phyloP scores from a whole-genome alignment of 208 protist species.

The Entamoeba nuttalli region DNA sequence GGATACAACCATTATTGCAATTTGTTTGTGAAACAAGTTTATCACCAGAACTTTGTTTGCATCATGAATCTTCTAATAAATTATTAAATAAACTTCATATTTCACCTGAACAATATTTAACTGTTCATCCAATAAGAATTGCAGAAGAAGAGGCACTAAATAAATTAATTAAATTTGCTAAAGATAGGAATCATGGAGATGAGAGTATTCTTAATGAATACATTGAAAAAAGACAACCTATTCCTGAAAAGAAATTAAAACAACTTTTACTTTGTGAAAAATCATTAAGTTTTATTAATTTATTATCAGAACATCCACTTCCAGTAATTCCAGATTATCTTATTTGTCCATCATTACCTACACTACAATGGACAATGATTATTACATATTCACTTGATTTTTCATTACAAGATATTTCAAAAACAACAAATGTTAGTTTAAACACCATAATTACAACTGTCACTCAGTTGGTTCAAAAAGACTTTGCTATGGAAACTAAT shows the following conservation, averaged over 20 bases:
- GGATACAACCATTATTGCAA: not conserved
- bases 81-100: not conserved
- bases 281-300: not conserved
- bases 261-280: not conserved
- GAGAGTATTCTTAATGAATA: not conserved
- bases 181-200: not conserved
- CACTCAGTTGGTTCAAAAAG: not conserved
- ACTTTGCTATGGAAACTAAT: not conserved
- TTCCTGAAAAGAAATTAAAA: not conserved
- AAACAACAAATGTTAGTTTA: not conserved
- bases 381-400: not conserved
- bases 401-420: not conserved
- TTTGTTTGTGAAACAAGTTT: not conserved
- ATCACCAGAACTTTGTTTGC: not conserved
- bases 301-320: not conserved
- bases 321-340: not conserved
- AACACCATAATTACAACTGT: not conserved
- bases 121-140: not conserved
- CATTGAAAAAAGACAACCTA: not conserved
- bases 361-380: not conserved
- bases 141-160: not conserved
- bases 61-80: not conserved
- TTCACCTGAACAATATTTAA: not conserved
- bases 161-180: not conserved
- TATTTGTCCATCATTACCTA: not conserved